Evolutionary conservation across 805 yeast genomes (phyloP).

Genomic region (Zygotorulaspora florentina): DNA sequence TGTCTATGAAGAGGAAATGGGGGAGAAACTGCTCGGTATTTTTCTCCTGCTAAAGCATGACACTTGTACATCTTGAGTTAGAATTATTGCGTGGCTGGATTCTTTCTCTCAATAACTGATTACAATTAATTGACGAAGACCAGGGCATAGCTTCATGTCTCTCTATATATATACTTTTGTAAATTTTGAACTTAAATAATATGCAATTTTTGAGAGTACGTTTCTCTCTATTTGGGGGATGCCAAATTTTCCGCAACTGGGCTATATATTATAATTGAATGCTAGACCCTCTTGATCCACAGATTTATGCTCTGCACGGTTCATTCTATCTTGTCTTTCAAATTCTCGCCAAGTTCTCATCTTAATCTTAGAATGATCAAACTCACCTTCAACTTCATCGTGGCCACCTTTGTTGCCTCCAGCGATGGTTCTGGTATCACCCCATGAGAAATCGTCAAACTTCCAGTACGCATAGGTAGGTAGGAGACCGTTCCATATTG

Average conservation of each 20-base stretch:
- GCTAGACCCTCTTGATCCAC: not conserved
- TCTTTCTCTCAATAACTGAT: too few relatives aligned
- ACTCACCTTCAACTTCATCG: conserved; percentile 63
- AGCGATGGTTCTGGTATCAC: conserved; percentile 80
- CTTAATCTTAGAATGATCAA: conserved; percentile 83
- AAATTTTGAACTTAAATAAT: too few relatives aligned
- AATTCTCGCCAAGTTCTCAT: conserved; percentile 92
- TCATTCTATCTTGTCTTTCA: conserved; percentile 12
- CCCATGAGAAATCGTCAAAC: conserved; percentile 95
- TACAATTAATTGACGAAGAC: too few relatives aligned
- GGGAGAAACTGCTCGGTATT: too few relatives aligned
- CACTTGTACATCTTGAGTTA: not conserved
- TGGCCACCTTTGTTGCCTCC: conserved; percentile 50
- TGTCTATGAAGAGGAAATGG: conserved; percentile 6
- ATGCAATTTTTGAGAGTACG: not conserved
- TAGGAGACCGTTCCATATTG: conserved; percentile 89
- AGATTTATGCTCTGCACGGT: conserved; percentile 2
- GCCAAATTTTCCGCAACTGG: not conserved
- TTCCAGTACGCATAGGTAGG: conserved; percentile 91
- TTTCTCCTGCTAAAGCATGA: too few relatives aligned
- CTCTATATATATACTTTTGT: not conserved
- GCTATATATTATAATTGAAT: not conserved
- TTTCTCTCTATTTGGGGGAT: not conserved
- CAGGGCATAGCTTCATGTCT: not conserved
- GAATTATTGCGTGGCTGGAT: too few relatives aligned